Base-by-base conservation (phyloP, 345 rosid genomes). In the Raphanus sativus region DNA sequence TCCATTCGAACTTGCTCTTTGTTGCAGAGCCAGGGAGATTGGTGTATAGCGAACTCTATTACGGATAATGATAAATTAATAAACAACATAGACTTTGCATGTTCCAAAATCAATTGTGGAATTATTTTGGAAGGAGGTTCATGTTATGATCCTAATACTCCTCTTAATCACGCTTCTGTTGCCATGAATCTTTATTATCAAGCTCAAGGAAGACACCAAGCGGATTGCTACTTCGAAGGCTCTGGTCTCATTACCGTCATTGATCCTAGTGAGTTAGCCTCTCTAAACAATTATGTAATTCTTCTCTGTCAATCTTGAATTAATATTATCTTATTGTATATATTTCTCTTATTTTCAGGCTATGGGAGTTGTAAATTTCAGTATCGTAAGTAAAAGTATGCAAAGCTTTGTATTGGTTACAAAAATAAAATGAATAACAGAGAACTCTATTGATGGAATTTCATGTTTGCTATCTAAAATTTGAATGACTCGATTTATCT, bases 151-250 rank as follows among this genome's bases (percentile, higher is more conserved):
- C 69, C 70, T 11, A 30, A 73, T 60, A 50, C 8, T 10, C 74
- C 8, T 21, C 5, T 45, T n/a, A 73, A 45, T 52, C 36, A 26
- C 8, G 79, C 82, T 67, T 79, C 82, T 25, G 78, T 79, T 4
- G 75, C 58, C 69, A 74, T 79, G 75, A 79, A 79, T 73, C 59
- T 55, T 69, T 74, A 79, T 61, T 79, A 67, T 48, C 82, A 79
- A 68, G 58, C 52, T 34, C 62, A 45, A 67, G 78, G 74, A 62
- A 79, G 79, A 67, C 60, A 67, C 1, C 7, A 2, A 24, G 4
- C 10, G 26, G 30, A 26, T 69, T 79, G 82, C 48, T 0, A 50
- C 15, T 62, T 79, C 29, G 6, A 13, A 2, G 58, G 42, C 26
- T 34, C 81, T 58, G 77, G 62, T 71, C 13, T 77, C 26, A 45